Percentiles rank a stretch among this genome's conserved stretches.
phyloP scores from a whole-genome alignment of 2,329 filamentous ascomycete species.

The Cercospora beticola region DNA sequence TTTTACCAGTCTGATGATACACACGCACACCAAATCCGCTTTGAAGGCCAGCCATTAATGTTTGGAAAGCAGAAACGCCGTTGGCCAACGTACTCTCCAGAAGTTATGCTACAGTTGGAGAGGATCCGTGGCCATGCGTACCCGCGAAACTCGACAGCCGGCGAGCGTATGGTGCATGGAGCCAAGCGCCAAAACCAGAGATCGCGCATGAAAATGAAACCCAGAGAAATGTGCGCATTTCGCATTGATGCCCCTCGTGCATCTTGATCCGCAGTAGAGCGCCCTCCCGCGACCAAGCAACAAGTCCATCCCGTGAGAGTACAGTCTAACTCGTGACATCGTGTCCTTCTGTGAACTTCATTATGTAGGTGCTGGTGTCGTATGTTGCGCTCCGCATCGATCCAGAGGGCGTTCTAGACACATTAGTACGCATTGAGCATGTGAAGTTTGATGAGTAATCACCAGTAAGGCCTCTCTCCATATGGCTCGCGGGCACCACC shows the following conservation, averaged over 20 bases:
- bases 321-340: conserved; percentile 10
- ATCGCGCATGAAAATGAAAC: conserved; percentile 2
- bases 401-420: conserved; percentile 8
- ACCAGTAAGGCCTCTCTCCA: conserved; percentile 35
- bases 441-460: conserved; percentile 27
- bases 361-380: conserved; percentile 18
- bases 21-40: neutral
- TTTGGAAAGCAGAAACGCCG: conserved; percentile 10
- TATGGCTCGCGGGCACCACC: conserved; percentile 13
- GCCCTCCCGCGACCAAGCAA: neutral
- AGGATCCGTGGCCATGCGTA: neutral
- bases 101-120: conserved; percentile 12
- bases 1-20: conserved; percentile 15
- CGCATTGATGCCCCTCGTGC: conserved; percentile 11
- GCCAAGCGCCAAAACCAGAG: neutral
- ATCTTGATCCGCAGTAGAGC: neutral
- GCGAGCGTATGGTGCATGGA: conserved; percentile 5
- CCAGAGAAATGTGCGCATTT: neutral
- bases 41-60: conserved; percentile 2
- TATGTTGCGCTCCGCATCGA: conserved; percentile 9
- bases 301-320: conserved; percentile 13
- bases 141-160: conserved; percentile 4
- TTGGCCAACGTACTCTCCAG: neutral
- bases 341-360: neutral
- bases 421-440: conserved; percentile 23